Evolutionary conservation across 2,329 filamentous ascomycete species (phyloP), one percentile per base, ranked within the genome.

Genomic region (Boeremia lycopersici): DNA sequence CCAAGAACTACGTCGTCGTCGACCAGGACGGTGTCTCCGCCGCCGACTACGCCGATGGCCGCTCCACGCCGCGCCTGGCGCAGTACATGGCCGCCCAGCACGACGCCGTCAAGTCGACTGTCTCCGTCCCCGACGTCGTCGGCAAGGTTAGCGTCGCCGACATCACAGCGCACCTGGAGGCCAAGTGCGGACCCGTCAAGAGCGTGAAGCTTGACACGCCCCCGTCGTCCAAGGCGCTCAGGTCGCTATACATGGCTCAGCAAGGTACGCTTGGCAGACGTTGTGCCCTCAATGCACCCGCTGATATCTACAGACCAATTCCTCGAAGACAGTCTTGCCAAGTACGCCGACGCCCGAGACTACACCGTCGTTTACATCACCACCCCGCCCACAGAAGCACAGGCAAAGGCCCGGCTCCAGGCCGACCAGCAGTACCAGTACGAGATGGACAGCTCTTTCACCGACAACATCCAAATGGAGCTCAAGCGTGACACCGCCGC

Each of bases 321-420:
- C 35, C 51, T 72, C 10, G 67, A 68, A 17, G 49, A 63, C 28
- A 55, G 63, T 42, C 60, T 73, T 43, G 43, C 53, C 34, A 73
- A 77, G 26, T 70, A 82, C n/a, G 76, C 78, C n/a, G 71, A 73
- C 23, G 61, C 62, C 26, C 60, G 77, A 11, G 81, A 81, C 58
- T 93, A 90, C 76, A 95, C 90, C 0, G 81, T 96, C 51, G 78
- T 96, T 59, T 91, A 92, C 73, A 82, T 86, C 41, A 90, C 89
- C 7, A 87, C 85, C 0, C 85, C 87, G 1, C 74, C 76, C 39
- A 74, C 62, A 48, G 62, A 63, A 31, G 60, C 57, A 30, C 59
- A 62, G 42, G 62, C 62, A 67, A 51, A 74, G 31, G 59, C 59
- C 36, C 56, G 52, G 39, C 48, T 65, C 33, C 52, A 60, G 42